Evolutionary conservation across 306 rosid genomes (phyloP).

Genomic region (Rosa lucieae): DNA sequence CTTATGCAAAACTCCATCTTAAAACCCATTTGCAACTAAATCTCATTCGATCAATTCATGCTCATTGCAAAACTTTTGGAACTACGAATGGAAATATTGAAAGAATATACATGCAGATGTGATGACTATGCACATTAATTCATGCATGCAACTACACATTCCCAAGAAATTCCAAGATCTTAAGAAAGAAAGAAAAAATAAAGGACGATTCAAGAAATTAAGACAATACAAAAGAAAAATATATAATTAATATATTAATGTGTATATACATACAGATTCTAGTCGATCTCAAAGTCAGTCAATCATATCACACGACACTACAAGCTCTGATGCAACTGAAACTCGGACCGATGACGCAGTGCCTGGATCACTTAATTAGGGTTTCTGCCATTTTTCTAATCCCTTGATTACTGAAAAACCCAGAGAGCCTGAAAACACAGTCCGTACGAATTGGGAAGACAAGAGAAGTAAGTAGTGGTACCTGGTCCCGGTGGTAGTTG

Average conservation of each 20-base stretch:
- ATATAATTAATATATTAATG: background rate
- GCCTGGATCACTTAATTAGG: background rate
- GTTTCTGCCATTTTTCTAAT: background rate
- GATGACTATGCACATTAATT: background rate
- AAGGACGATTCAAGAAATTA: background rate
- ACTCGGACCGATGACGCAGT: background rate
- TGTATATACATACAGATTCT: background rate
- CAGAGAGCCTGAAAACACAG: background rate
- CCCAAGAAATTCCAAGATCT: background rate
- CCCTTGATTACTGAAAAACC: background rate
- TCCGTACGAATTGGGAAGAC: constrained; percentile 14
- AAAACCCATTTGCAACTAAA: background rate
- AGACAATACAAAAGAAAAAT: background rate
- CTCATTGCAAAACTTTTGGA: no score
- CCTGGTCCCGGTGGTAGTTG: background rate
- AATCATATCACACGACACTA: constrained; percentile 8
- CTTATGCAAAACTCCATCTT: no score
- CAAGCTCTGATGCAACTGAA: background rate
- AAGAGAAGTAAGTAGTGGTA: background rate
- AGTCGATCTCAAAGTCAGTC: constrained; percentile 1
- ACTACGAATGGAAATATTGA: background rate
- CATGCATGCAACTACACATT: constrained; percentile 2
- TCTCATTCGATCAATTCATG: no score
- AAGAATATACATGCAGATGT: background rate
- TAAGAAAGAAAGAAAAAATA: background rate